Conservation (phyloP, 805 yeast species). For the Starmerella etchellsii region DNA sequence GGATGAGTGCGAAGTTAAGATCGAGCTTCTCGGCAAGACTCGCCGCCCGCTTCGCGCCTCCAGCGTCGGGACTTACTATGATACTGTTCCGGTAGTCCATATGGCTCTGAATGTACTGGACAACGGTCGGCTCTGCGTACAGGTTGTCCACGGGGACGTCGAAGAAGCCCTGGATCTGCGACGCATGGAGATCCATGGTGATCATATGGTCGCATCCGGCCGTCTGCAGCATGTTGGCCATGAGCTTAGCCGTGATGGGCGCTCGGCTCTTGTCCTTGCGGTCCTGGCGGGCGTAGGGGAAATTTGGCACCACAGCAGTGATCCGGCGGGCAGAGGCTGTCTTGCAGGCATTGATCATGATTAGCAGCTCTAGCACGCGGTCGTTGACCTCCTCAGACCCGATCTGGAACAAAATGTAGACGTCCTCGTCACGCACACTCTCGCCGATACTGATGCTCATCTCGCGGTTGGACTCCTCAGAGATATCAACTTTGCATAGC, state of each 20-base stretch:
- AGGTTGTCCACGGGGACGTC: slow-evolving; percentile 91
- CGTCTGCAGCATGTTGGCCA: slow-evolving; percentile 85
- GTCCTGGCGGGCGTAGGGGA: slow-evolving; percentile 97
- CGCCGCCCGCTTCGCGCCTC: slow-evolving; percentile 97
- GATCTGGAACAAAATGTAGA: slow-evolving; percentile 41
- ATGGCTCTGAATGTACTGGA: slow-evolving; percentile 65
- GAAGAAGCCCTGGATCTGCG: slow-evolving; percentile 96
- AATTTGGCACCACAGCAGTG: slow-evolving; percentile 90
- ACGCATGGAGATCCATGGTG: slow-evolving; percentile 95
- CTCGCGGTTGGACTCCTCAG: slow-evolving; percentile 26
- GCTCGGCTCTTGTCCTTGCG: slow-evolving; percentile 93
- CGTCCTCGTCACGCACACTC: slow-evolving; percentile 83
- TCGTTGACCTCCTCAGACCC: slow-evolving; percentile 83
- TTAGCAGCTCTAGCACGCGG: slow-evolving; percentile 70
- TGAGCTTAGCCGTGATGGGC: slow-evolving; percentile 88
- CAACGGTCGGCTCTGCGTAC: slow-evolving; percentile 88
- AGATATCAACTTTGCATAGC: slow-evolving; percentile 45
- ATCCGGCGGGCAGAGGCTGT: slow-evolving; percentile 90
- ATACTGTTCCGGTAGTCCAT: slow-evolving; percentile 49
- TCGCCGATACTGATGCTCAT: slow-evolving; percentile 46
- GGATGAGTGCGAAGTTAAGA: slow-evolving; percentile 87
- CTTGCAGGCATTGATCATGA: slow-evolving; percentile 87
- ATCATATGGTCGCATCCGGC: slow-evolving; percentile 96
- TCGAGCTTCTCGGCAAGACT: slow-evolving; percentile 90
- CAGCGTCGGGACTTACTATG: slow-evolving; percentile 95